These are phyloP conservation scores for Phycomyces blakesleeanus DNA, from an alignment of 192 early-diverging fungal species.

Conservation along the genomic window DNA sequence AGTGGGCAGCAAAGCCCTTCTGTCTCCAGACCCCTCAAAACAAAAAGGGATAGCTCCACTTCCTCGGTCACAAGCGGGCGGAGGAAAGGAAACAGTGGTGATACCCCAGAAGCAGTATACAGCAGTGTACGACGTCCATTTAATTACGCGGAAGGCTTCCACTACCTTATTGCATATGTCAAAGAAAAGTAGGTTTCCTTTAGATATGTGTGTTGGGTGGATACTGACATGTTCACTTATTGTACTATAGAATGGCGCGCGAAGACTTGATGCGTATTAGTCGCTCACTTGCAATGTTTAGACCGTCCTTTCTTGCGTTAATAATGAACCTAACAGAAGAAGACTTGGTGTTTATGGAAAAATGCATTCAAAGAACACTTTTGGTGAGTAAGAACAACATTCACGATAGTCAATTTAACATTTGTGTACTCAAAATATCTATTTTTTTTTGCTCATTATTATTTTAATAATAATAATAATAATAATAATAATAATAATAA, in stretches of 20 bases:
- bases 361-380: slow-evolving; percentile 91
- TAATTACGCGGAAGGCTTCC: slow-evolving; percentile 92
- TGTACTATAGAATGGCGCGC: slow-evolving; percentile 71
- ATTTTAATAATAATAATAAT: no score
- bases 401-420: not conserved
- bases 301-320: slow-evolving; percentile 89
- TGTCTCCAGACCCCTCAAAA: not conserved
- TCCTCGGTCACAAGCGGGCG: slow-evolving; percentile 11
- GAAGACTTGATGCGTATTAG: slow-evolving; percentile 87
- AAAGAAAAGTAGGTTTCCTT: slow-evolving; percentile 58
- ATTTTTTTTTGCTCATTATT: no score
- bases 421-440: not conserved
- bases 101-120: slow-evolving; percentile 73
- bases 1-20: no score
- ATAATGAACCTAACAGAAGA: slow-evolving; percentile 93
- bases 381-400: slow-evolving; percentile 45
- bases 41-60: slow-evolving; percentile 5
- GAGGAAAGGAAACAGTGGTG: slow-evolving; percentile 18
- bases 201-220: no score
- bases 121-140: slow-evolving; percentile 75
- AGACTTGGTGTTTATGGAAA: slow-evolving; percentile 95
- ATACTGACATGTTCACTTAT: no score
- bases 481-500: no score
- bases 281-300: slow-evolving; percentile 81
- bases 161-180: slow-evolving; percentile 82